Conservation (phyloP, 225 moss, liverwort and hornwort species). For the Pseudoscleropodium purum region DNA sequence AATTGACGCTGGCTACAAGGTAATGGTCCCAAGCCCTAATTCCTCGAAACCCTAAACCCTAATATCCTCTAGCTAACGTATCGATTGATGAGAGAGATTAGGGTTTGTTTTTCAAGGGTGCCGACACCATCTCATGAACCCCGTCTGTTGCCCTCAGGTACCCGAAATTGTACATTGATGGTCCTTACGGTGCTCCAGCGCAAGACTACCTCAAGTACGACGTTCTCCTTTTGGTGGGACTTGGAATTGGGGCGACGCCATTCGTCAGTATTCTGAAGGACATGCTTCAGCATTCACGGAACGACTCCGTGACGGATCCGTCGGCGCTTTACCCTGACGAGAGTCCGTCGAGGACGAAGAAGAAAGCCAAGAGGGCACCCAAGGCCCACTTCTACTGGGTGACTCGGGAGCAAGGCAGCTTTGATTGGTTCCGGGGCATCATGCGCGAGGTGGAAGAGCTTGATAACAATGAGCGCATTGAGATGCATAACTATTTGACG, state of each 20-base stretch:
- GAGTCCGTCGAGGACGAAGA: slow-evolving; percentile 26
- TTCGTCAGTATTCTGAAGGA: slow-evolving; percentile 96
- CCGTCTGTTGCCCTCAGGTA: slow-evolving; percentile 29
- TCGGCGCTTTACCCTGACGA: neutral
- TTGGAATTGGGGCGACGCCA: slow-evolving; percentile 95
- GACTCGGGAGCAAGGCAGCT: slow-evolving; percentile 94
- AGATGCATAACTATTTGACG: slow-evolving; percentile 98
- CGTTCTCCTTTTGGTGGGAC: slow-evolving; percentile 84
- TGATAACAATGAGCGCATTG: slow-evolving; percentile 70
- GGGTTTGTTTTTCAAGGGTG: neutral
- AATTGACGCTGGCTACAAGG: slow-evolving; percentile 69
- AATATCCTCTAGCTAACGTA: neutral
- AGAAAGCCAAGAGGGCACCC: slow-evolving; percentile 31
- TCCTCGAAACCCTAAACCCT: neutral
- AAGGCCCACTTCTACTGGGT: slow-evolving; percentile 99
- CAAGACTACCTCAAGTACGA: slow-evolving; percentile 94
- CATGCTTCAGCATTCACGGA: slow-evolving; percentile 59
- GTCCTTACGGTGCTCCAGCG: slow-evolving; percentile 90
- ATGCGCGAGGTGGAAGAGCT: slow-evolving; percentile 92
- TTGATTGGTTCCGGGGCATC: slow-evolving; percentile 96
- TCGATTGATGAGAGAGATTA: neutral
- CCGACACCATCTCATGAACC: neutral
- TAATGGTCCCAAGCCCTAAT: neutral
- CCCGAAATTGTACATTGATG: slow-evolving; percentile 79
- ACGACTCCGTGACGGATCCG: slow-evolving; percentile 12